These are phyloP conservation scores for Heritiera fomes DNA, from an alignment of 345 rosid genomes.

Conservation along the genomic window DNA sequence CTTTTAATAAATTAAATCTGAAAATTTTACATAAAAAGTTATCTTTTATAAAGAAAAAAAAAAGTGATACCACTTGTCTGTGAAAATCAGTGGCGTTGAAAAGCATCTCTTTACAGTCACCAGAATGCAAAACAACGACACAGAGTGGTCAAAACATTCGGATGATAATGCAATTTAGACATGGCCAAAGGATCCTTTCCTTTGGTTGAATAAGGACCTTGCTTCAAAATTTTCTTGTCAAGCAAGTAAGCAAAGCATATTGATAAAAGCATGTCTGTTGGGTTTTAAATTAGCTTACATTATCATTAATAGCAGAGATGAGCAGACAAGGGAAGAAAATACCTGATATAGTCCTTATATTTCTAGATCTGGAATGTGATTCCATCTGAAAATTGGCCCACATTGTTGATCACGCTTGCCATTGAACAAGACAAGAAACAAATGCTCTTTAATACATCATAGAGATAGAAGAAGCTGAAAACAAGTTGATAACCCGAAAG, in stretches of 20 bases:
- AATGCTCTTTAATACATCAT: not conserved
- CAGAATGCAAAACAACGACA: not conserved
- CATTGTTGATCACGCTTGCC: not conserved
- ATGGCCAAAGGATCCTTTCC: not conserved
- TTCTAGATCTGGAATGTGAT: slow-evolving; percentile 11
- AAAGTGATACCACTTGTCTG: not conserved
- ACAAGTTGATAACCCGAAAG: not conserved
- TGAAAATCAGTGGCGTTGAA: not conserved
- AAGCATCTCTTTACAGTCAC: not conserved
- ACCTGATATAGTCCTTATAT: not conserved
- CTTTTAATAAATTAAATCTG: not conserved
- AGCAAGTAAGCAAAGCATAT: slow-evolving; percentile 6
- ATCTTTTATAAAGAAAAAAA: not conserved
- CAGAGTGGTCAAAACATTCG: not conserved
- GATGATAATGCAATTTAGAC: slow-evolving; percentile 4
- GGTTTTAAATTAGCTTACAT: not conserved
- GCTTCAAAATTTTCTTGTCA: not conserved
- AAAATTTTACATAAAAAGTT: not conserved
- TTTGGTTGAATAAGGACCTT: not conserved
- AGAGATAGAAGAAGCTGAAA: not conserved
- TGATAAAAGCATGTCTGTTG: not conserved
- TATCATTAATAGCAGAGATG: not conserved
- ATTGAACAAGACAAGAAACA: not conserved
- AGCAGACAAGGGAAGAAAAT: not conserved
- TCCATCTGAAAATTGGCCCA: not conserved